A percentile compares a stretch with the other conserved stretches of the same genome.
Conservation (phyloP, 1,284 basidiomycete genomes). For the Macrocystidia cucumis region DNA sequence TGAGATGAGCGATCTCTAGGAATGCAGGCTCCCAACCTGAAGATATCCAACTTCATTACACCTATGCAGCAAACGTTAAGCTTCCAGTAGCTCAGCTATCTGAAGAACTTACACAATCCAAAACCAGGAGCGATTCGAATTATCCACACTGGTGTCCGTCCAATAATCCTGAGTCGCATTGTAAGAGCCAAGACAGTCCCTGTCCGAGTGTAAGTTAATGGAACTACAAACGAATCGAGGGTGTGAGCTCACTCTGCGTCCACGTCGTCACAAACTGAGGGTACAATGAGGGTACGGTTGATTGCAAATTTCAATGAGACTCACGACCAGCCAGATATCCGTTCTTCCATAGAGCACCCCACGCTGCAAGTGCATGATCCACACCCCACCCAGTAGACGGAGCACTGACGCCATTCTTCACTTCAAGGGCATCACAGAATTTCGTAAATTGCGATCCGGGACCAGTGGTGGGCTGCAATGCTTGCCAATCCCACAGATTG, state of each 20-base stretch:
- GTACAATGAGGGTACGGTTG: slow-evolving; percentile 4
- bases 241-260: slow-evolving; percentile 28
- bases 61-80: slow-evolving; percentile 20
- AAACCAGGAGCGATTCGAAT: slow-evolving; percentile 45
- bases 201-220: slow-evolving; percentile 14
- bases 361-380: slow-evolving; percentile 50
- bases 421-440: slow-evolving; percentile 71
- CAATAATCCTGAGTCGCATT: slow-evolving; percentile 37
- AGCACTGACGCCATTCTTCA: slow-evolving; percentile 52
- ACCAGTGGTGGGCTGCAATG: slow-evolving; percentile 40
- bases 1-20: neutral
- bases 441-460: slow-evolving; percentile 44
- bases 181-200: slow-evolving; percentile 53
- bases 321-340: slow-evolving; percentile 33
- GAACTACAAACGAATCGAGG: neutral
- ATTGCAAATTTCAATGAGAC: slow-evolving; percentile 13
- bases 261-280: slow-evolving; percentile 22
- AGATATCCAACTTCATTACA: slow-evolving; percentile 66
- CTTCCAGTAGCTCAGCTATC: neutral
- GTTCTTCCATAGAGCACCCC: slow-evolving; percentile 49
- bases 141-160: slow-evolving; percentile 45
- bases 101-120: slow-evolving; percentile 46
- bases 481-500: slow-evolving; percentile 60
- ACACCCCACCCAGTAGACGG: slow-evolving; percentile 54
- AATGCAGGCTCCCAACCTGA: slow-evolving; percentile 26